A percentile compares a stretch with the other conserved stretches of the same genome.
Conservation (phyloP, 23 red algal genomes). For the Gracilaria domingensis region DNA sequence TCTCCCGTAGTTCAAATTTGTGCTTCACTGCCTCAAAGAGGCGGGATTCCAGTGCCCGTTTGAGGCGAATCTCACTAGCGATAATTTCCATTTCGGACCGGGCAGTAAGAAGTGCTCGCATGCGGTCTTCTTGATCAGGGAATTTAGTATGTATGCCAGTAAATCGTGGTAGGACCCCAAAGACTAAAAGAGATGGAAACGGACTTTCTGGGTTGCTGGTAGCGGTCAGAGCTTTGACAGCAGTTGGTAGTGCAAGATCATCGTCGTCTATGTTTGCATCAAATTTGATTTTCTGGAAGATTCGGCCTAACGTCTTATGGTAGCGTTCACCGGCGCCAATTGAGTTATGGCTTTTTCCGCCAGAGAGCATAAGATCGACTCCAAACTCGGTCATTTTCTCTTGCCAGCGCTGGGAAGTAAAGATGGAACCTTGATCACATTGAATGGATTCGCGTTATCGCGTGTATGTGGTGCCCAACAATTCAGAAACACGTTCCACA, state of each 20-base stretch:
- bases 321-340: conserved; percentile 18
- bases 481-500: background rate
- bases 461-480: background rate
- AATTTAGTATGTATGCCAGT: background rate
- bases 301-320: background rate
- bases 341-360: conserved; percentile 35
- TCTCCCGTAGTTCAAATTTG: background rate
- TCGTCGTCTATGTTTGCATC: background rate
- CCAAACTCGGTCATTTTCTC: background rate
- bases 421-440: background rate
- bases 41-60: background rate
- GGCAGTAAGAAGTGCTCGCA: conserved; percentile 7
- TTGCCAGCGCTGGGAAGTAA: conserved; percentile 11
- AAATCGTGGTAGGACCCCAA: conserved; percentile 7
- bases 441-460: background rate
- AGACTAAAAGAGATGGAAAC: conserved; percentile 22
- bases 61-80: background rate
- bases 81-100: conserved; percentile 51
- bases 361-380: background rate
- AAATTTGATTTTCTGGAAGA: conserved; percentile 13
- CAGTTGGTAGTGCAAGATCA: background rate
- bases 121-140: conserved; percentile 33
- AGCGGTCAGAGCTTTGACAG: conserved; percentile 37
- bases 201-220: conserved; percentile 46
- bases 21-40: background rate